These are phyloP conservation scores for Periconia digitata DNA, from an alignment of 2,329 filamentous ascomycete genomes.

Conservation along the genomic window DNA sequence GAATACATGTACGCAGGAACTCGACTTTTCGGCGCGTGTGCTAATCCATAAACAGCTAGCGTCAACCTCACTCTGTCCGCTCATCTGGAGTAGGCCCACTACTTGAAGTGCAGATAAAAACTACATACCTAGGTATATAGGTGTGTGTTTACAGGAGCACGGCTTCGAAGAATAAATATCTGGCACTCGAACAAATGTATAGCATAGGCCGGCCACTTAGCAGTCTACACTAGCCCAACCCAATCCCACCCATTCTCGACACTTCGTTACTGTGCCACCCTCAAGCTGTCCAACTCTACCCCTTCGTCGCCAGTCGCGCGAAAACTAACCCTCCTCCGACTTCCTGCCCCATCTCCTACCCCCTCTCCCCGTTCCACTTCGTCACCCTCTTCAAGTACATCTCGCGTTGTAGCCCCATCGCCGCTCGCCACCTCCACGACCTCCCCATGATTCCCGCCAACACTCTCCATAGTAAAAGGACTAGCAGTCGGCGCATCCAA, in stretches of 20 bases:
- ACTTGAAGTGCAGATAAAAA: too few species aligned
- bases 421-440: constrained; percentile 4
- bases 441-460: constrained; percentile 52
- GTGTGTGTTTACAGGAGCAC: too few species aligned
- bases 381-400: constrained; percentile 22
- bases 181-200: too few species aligned
- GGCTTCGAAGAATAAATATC: too few species aligned
- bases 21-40: not conserved
- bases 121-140: too few species aligned
- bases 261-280: not conserved
- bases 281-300: constrained; percentile 21
- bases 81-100: not conserved
- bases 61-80: not conserved
- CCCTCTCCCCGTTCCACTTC: constrained; percentile 32
- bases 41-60: not conserved
- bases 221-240: too few species aligned
- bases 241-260: not conserved
- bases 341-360: constrained; percentile 9
- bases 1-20: not conserved
- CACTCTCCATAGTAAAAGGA: constrained; percentile 55
- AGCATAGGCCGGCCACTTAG: not conserved
- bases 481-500: constrained; percentile 59
- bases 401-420: constrained; percentile 1
- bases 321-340: constrained; percentile 22
- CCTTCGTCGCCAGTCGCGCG: constrained; percentile 14